Percentiles rank a stretch among this genome's conserved stretches.
Evolutionary conservation across 2,329 filamentous ascomycete genomes (phyloP).

Genomic region (Diaporthe longicolla): DNA sequence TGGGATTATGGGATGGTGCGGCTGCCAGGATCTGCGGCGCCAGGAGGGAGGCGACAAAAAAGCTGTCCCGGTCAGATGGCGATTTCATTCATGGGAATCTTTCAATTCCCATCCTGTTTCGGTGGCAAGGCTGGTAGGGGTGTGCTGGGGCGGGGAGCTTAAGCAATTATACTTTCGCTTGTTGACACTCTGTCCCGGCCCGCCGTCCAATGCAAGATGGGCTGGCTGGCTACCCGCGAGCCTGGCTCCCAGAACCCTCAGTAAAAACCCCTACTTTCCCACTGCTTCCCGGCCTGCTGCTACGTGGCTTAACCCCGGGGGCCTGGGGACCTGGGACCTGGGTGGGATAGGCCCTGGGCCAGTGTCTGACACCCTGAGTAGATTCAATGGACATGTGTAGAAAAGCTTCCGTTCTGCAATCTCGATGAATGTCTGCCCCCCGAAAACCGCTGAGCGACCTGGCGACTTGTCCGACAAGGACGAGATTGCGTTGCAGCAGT

Average conservation of each 20-base stretch:
- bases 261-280: neutral
- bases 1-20: neutral
- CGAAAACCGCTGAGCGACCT: neutral
- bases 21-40: constrained; percentile 3
- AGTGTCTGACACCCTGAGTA: no score
- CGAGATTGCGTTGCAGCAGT: neutral
- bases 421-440: neutral
- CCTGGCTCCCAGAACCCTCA: no score
- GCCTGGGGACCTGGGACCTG: no score
- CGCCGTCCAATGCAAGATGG: constrained; percentile 1
- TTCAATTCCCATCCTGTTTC: constrained; percentile 13
- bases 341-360: no score
- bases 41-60: constrained; percentile 4
- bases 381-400: neutral
- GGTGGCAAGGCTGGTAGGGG: neutral
- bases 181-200: constrained; percentile 21
- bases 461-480: neutral
- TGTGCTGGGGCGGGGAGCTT: neutral
- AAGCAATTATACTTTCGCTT: constrained; percentile 31
- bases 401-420: neutral
- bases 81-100: constrained; percentile 30
- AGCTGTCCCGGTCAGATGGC: neutral
- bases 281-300: neutral
- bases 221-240: neutral
- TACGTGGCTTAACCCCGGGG: no score